These are phyloP conservation scores for Pulveroboletus sp. DNA, from an alignment of 768 basidiomycete species.

Conservation along the genomic window DNA sequence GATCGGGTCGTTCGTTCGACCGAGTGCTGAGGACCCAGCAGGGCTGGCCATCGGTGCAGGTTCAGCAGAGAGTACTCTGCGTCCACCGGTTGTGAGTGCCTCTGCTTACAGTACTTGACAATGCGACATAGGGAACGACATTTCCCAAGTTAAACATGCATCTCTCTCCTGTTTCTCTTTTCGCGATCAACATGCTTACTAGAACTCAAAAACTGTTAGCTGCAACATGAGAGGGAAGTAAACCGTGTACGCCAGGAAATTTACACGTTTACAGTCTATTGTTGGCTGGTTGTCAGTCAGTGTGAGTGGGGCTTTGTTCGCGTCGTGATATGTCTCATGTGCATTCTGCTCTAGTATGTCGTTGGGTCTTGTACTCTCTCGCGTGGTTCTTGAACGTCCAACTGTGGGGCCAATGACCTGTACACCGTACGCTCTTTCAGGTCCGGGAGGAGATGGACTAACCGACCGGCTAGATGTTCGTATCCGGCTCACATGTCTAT, in stretches of 20 bases:
- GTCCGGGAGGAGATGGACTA: background rate
- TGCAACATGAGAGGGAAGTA: constrained; percentile 9
- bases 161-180: constrained; percentile 8
- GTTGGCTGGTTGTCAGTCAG: constrained; percentile 21
- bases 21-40: background rate
- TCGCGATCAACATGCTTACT: constrained; percentile 19
- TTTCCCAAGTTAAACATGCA: constrained; percentile 2
- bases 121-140: constrained; percentile 8
- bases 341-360: constrained; percentile 15
- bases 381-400: constrained; percentile 25
- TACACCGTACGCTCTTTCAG: constrained; percentile 7
- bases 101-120: constrained; percentile 17
- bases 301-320: constrained; percentile 11
- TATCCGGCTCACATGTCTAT: constrained; percentile 1
- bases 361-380: constrained; percentile 22
- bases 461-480: constrained; percentile 4
- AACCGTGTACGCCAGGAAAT: constrained; percentile 6
- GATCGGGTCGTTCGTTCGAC: constrained; percentile 4
- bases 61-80: constrained; percentile 10
- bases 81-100: constrained; percentile 23
- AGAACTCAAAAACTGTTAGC: constrained; percentile 20
- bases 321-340: background rate
- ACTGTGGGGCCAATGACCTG: constrained; percentile 7
- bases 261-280: constrained; percentile 15
- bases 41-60: background rate